Evolutionary conservation across 331 rosid genomes (phyloP).

Genomic region (Stylosanthes scabra): DNA sequence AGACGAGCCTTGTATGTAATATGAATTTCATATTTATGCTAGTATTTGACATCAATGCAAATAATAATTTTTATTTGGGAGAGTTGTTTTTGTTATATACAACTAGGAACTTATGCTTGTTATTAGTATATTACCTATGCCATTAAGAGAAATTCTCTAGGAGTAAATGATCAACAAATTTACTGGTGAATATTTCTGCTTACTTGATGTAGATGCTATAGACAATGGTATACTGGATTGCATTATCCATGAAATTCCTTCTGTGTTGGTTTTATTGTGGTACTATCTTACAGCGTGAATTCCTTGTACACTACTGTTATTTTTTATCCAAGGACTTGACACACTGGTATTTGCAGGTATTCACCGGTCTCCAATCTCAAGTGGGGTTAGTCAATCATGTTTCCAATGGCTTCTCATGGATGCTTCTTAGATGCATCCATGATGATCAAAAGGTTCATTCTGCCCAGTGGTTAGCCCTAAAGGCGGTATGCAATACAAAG

Average conservation of each 20-base stretch:
- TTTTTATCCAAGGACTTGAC: slow-evolving; percentile 33
- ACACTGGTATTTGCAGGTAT: slow-evolving; percentile 65
- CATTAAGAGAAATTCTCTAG: slow-evolving; percentile 29
- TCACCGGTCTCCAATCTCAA: slow-evolving; percentile 78
- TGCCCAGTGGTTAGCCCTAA: slow-evolving; percentile 87
- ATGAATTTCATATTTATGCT: slow-evolving; percentile 2
- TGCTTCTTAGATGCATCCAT: slow-evolving; percentile 84
- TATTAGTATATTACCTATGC: slow-evolving; percentile 7
- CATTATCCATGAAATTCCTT: slow-evolving; percentile 32
- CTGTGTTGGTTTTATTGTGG: slow-evolving; percentile 19
- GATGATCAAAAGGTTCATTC: slow-evolving; percentile 93
- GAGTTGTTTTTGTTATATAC: slow-evolving; percentile 28
- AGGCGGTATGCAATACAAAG: slow-evolving; percentile 94
- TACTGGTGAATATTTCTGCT: slow-evolving; percentile 23
- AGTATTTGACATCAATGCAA: slow-evolving; percentile 1
- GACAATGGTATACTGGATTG: slow-evolving; percentile 12
- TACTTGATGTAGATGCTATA: slow-evolving; percentile 29
- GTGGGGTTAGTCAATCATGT: slow-evolving; percentile 73
- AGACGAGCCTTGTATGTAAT: background rate
- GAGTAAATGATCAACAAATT: slow-evolving; percentile 17
- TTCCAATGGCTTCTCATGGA: slow-evolving; percentile 76
- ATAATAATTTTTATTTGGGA: slow-evolving; percentile 11
- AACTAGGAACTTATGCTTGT: slow-evolving; percentile 7
- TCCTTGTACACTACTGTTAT: slow-evolving; percentile 20
- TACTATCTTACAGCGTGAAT: slow-evolving; percentile 26